Base-by-base conservation (phyloP, 352 stramenopile species). In the Globisporangium yorkense region DNA sequence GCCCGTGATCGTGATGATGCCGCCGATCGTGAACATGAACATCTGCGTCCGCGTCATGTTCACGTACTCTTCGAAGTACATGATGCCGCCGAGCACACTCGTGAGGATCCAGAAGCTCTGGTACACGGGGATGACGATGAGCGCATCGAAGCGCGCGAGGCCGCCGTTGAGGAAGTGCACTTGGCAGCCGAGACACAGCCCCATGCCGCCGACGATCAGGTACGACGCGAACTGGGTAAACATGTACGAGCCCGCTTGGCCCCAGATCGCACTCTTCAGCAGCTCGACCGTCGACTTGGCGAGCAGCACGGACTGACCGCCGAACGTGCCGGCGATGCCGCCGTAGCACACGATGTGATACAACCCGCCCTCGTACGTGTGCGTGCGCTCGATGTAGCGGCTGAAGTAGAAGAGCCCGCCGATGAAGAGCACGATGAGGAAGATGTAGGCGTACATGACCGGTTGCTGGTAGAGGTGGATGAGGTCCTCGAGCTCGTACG, bases 51-150 rank as follows among this genome's bases (percentile, higher is more conserved):
- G 63, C 39, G 84, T 90, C 84, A 93, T 93, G 67, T 61, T 88
- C 47, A 89, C 75, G 63, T 93, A 93, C 68, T 97, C 89, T 66
- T 95, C 82, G 66, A 97, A 97, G 70, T 96, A 97, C 72, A 96
- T 90, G 67, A 96, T 89, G 15, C 88, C 89, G 20, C 89, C 89
- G n/a, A 96, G 69, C 44, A 96, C 84, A 54, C 86, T 94, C 67
- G 71, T 95, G 41, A 96, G 67, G 57, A 96, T 97, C 77, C 86
- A 96, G 55, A 96, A 97, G 63, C 77, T 92, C 59, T 97, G 87
- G 61, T 96, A 97, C 43, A 97, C 83, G 21, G 89, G 89, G 39
- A 97, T 84, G 8, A 97, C 81, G 24, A 94, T 70, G 9, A 97
- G 81, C 20, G 87, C 83, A 57, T 97, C 87, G 57, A 96, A 97